A percentile compares a stretch with the other conserved stretches of the same genome.
phyloP scores from a whole-genome alignment of 2,329 filamentous ascomycete genomes.

The Aspergillus ruber region DNA sequence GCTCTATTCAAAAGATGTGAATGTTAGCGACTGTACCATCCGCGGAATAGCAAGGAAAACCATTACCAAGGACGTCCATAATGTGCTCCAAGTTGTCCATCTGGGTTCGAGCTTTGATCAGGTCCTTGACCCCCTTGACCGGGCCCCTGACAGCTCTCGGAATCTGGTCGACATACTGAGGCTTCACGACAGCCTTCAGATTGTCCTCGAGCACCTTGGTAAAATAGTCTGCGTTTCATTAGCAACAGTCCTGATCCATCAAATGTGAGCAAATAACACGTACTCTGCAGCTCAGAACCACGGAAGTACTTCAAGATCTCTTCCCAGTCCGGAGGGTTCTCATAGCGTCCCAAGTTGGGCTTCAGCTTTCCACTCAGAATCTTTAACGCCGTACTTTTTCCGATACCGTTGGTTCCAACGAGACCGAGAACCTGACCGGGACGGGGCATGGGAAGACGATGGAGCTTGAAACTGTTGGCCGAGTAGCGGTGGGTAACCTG shows the following conservation, averaged over 20 bases:
- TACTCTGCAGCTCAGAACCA: slow-evolving; percentile 94
- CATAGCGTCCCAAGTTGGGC: slow-evolving; percentile 89
- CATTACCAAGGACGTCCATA: slow-evolving; percentile 63
- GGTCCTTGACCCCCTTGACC: slow-evolving; percentile 68
- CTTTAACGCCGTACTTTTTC: slow-evolving; percentile 99
- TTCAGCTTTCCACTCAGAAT: slow-evolving; percentile 98
- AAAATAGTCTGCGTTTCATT: slow-evolving; percentile 70
- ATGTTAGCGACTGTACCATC: slow-evolving; percentile 10
- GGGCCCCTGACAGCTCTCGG: slow-evolving; percentile 81
- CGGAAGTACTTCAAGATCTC: slow-evolving; percentile 98
- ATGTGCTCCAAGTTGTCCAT: slow-evolving; percentile 78
- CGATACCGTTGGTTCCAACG: slow-evolving; percentile 99
- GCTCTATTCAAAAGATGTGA: slow-evolving; percentile 48
- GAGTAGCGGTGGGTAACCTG: slow-evolving; percentile 98
- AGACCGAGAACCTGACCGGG: slow-evolving; percentile 93
- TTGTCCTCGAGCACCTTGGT: slow-evolving; percentile 97
- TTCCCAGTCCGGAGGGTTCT: slow-evolving; percentile 98
- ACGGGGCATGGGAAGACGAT: slow-evolving; percentile 89
- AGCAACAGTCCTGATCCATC: slow-evolving; percentile 5
- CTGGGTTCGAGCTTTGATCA: slow-evolving; percentile 70
- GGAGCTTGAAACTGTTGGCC: slow-evolving; percentile 99
- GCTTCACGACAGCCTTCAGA: slow-evolving; percentile 96
- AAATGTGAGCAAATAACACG: slow-evolving; percentile 25
- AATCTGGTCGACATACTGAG: slow-evolving; percentile 98
- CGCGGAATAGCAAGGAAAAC: neutral